These are phyloP conservation scores for Taxawa tesnikishii DNA, from an alignment of 2,329 filamentous ascomycete genomes.

Conservation along the genomic window DNA sequence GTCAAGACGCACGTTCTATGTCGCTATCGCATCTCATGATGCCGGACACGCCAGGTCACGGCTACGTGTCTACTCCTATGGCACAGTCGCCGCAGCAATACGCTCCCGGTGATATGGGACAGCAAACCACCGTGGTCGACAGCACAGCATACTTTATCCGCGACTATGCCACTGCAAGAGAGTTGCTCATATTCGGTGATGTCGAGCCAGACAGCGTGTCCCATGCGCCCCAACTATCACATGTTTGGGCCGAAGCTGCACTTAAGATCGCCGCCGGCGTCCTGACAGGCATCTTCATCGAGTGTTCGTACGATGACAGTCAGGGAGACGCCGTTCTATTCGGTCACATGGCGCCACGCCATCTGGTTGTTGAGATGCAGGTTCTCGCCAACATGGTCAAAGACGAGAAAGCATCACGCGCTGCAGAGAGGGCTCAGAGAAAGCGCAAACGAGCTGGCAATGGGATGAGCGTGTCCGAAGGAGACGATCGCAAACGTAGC, in stretches of 20 bases:
- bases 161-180: constrained; percentile 42
- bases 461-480: constrained; percentile 14
- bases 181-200: constrained; percentile 90
- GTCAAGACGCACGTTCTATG: neutral
- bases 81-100: neutral
- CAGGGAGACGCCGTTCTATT: constrained; percentile 69
- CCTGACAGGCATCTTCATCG: constrained; percentile 78
- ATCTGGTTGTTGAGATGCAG: constrained; percentile 67
- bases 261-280: constrained; percentile 64
- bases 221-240: constrained; percentile 64
- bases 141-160: constrained; percentile 91
- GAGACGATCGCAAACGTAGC: constrained; percentile 20
- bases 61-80: neutral
- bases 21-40: constrained; percentile 9
- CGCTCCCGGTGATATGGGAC: neutral
- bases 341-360: constrained; percentile 76
- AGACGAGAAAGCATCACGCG: constrained; percentile 25
- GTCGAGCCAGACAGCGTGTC: constrained; percentile 87
- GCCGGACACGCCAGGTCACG: constrained; percentile 18
- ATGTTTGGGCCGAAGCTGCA: constrained; percentile 79
- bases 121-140: constrained; percentile 64
- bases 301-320: constrained; percentile 83
- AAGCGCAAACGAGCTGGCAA: constrained; percentile 53
- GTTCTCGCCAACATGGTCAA: constrained; percentile 59
- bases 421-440: constrained; percentile 30